A percentile compares a stretch with the other conserved stretches of the same genome.
Conservation (phyloP, 352 stramenopile species). For the Salisapilia sapeloensis region DNA sequence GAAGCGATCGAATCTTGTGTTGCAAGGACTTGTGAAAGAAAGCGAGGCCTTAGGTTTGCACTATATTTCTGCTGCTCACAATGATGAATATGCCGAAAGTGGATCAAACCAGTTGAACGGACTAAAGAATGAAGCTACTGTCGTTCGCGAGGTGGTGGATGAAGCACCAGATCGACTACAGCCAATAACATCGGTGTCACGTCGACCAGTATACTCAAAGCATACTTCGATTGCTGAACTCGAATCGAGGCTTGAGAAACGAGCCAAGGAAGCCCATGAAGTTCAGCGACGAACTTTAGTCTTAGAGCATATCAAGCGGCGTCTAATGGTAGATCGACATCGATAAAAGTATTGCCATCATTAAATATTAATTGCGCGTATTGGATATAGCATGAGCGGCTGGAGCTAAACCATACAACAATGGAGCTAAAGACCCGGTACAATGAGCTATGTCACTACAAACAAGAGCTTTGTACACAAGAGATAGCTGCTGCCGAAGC, state of each 20-base stretch:
- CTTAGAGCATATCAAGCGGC: conserved; percentile 69
- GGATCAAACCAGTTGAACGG: background rate
- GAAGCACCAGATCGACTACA: conserved; percentile 30
- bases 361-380: background rate
- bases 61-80: conserved; percentile 8
- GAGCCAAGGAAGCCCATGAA: conserved; percentile 33
- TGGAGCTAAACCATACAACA: conserved; percentile 24
- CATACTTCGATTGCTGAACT: conserved; percentile 69
- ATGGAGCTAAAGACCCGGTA: conserved; percentile 50
- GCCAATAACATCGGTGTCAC: conserved; percentile 54
- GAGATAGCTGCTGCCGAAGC: conserved; percentile 53
- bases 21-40: conserved; percentile 67
- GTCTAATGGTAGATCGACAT: conserved; percentile 18
- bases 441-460: conserved; percentile 36
- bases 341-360: background rate
- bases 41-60: conserved; percentile 47
- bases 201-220: conserved; percentile 68
- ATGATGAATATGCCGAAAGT: conserved; percentile 10
- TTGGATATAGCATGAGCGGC: conserved; percentile 19
- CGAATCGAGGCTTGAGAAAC: conserved; percentile 37
- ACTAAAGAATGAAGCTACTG: background rate
- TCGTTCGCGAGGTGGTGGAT: conserved; percentile 12
- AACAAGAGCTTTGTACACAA: conserved; percentile 60
- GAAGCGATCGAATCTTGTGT: conserved; percentile 29
- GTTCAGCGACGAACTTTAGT: conserved; percentile 45